phyloP scores from a whole-genome alignment of 139 green algal species.

The Chlamydomonas sp. region DNA sequence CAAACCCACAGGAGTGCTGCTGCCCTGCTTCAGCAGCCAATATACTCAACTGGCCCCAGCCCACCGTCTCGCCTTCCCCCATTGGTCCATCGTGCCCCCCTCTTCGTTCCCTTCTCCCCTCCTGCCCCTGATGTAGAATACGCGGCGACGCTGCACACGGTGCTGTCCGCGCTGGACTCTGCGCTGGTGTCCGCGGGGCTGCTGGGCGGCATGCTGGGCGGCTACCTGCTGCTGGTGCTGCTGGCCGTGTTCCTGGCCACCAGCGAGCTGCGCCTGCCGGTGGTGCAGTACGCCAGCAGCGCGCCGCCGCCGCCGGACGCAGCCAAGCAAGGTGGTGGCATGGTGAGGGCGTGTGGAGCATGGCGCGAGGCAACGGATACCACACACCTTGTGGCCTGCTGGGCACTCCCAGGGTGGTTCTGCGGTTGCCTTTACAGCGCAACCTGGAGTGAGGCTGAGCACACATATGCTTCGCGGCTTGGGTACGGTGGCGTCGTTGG shows the following conservation, averaged over 20 bases:
- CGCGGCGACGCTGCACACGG: conserved; percentile 51
- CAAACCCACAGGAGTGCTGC: too few species aligned
- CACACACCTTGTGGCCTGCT: too few species aligned
- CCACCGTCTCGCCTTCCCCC: not conserved
- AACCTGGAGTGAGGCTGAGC: too few species aligned
- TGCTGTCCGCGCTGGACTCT: conserved; percentile 44
- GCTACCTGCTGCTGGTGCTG: conserved; percentile 60
- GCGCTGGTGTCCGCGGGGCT: conserved; percentile 10
- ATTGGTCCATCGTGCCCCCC: not conserved
- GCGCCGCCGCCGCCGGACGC: conserved; percentile 29
- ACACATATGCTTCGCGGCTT: too few species aligned
- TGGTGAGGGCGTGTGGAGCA: not conserved
- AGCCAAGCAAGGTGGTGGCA: not conserved
- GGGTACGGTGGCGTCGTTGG: too few species aligned
- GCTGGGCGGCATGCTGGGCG: conserved; percentile 30
- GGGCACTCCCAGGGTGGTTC: too few species aligned
- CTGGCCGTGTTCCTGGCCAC: conserved; percentile 53
- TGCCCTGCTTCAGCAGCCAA: too few species aligned
- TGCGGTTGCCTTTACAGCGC: too few species aligned
- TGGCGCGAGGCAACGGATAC: not conserved
- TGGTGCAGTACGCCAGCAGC: conserved; percentile 61
- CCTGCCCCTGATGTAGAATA: conserved; percentile 47
- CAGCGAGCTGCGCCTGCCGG: conserved; percentile 58
- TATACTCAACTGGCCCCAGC: too few species aligned
- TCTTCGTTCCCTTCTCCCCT: not conserved